phyloP scores from a whole-genome alignment of 768 basidiomycete genomes.

The Suillus hirtellus region DNA sequence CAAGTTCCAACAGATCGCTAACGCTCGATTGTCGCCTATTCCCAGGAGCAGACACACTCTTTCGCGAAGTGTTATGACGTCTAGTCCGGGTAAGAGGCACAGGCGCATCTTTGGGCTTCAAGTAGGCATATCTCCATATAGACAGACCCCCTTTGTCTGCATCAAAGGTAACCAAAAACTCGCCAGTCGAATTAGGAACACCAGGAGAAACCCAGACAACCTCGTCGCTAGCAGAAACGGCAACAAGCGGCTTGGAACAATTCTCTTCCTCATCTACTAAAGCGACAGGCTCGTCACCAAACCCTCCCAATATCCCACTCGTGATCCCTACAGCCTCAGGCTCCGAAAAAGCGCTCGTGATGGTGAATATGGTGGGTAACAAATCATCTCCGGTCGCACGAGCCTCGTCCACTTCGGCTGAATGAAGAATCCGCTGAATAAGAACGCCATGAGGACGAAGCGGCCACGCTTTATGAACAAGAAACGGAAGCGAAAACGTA shows the following conservation, averaged over 20 bases:
- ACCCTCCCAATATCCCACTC: constrained; percentile 53
- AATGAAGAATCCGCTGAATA: constrained; percentile 73
- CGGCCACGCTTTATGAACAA: constrained; percentile 79
- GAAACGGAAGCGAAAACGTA: constrained; percentile 79
- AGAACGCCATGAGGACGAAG: constrained; percentile 76
- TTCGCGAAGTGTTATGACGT: constrained; percentile 32
- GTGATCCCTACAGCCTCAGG: constrained; percentile 71
- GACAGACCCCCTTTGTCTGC: constrained; percentile 52
- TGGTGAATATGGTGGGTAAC: constrained; percentile 79
- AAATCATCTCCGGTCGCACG: constrained; percentile 62
- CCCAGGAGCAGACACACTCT: constrained; percentile 36
- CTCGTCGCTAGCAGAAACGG: constrained; percentile 64
- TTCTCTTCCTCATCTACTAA: constrained; percentile 59
- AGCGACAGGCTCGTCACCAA: constrained; percentile 30
- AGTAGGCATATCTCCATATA: constrained; percentile 73
- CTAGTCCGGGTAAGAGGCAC: constrained; percentile 36
- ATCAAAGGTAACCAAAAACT: constrained; percentile 62
- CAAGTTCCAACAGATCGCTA: constrained; percentile 32
- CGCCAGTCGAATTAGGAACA: constrained; percentile 40
- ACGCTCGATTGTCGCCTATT: constrained; percentile 42
- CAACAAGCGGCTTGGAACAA: constrained; percentile 48
- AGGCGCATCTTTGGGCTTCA: constrained; percentile 59
- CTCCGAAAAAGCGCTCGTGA: constrained; percentile 77
- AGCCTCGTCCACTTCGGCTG: constrained; percentile 65
- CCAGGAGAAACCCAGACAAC: constrained; percentile 59